Percentiles rank a stretch among this genome's conserved stretches.
These are phyloP conservation scores for Citrus glauca DNA, from an alignment of 345 rosid genomes.

Conservation along the genomic window DNA sequence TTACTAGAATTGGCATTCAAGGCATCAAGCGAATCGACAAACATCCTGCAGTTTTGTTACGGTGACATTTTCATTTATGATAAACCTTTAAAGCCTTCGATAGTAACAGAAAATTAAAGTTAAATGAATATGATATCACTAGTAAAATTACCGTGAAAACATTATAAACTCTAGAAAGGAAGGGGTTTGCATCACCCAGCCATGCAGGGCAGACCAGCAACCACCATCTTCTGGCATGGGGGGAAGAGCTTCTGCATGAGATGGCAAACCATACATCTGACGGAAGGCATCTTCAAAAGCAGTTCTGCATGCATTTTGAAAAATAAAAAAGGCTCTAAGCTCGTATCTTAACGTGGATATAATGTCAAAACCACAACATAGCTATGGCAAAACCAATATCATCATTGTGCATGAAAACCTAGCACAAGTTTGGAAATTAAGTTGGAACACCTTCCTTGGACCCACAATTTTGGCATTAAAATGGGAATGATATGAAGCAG, in stretches of 20 bases:
- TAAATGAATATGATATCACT: not conserved
- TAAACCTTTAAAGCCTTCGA: not conserved
- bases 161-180: conserved; percentile 85
- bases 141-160: conserved; percentile 67
- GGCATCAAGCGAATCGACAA: conserved; percentile 84
- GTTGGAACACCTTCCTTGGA: not conserved
- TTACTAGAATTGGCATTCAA: conserved; percentile 48
- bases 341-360: not conserved
- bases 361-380: not conserved
- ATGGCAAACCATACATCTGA: conserved; percentile 72
- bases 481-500: not conserved
- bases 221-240: conserved; percentile 95
- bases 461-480: not conserved
- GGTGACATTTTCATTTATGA: not conserved
- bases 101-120: not conserved
- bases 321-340: not conserved
- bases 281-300: conserved; percentile 75
- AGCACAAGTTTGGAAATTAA: not conserved
- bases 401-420: not conserved
- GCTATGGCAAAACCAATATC: not conserved
- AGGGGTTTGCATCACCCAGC: conserved; percentile 99
- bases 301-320: conserved; percentile 44
- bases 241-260: conserved; percentile 72
- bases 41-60: conserved; percentile 59
- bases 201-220: conserved; percentile 86